Conservation (phyloP, 345 rosid species). For the Schrenkiella parvula region DNA sequence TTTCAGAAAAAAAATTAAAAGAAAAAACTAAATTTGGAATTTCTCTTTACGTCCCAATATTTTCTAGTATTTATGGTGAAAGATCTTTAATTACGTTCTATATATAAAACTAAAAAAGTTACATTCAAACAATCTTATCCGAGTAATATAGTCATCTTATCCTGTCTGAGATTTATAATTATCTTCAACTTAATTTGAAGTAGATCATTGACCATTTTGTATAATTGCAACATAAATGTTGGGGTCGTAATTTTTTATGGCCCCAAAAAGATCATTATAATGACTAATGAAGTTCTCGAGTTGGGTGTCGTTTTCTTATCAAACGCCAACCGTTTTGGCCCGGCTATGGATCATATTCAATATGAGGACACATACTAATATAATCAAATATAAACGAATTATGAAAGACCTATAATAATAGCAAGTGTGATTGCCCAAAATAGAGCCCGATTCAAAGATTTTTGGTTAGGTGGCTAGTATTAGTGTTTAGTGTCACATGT, state of each 20-base stretch:
- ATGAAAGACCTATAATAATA: neutral
- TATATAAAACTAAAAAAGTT: neutral
- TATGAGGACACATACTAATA: neutral
- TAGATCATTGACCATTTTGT: neutral
- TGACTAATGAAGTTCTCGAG: constrained; percentile 7
- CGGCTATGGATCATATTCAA: neutral
- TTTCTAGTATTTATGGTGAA: neutral
- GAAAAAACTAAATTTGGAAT: neutral
- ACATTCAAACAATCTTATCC: neutral
- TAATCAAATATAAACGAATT: neutral
- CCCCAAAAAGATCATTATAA: neutral
- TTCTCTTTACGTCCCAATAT: neutral
- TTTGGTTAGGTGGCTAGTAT: no score
- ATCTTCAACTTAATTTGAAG: neutral
- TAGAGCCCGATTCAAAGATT: no score
- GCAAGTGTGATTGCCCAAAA: no score
- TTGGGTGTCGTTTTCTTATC: constrained; percentile 19
- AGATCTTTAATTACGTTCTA: neutral
- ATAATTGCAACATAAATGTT: neutral
- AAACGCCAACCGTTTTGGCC: constrained; percentile 21
- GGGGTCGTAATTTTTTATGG: neutral
- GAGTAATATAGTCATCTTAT: neutral
- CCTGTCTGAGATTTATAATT: neutral
- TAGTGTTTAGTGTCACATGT: no score
- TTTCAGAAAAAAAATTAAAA: neutral